Conservation (phyloP, 106 monocot species). For the Dendrobium catenatum region DNA sequence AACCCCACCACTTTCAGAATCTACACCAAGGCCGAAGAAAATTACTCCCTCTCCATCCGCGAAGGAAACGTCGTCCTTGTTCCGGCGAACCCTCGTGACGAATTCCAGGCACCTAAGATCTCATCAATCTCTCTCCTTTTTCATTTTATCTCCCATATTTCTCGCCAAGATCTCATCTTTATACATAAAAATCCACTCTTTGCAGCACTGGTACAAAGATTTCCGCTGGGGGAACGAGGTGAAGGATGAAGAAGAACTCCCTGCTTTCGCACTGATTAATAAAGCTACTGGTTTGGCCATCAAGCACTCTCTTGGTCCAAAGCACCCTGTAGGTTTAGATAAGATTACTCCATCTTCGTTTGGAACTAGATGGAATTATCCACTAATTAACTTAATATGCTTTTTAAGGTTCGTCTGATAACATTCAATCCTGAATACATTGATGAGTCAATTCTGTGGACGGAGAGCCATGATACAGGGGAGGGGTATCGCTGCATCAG, state of each 20-base stretch:
- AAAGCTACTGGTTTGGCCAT: conserved; percentile 61
- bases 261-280: conserved; percentile 68
- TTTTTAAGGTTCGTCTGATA: conserved; percentile 30
- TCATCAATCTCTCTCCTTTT: background rate
- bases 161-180: background rate
- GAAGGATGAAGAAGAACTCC: conserved; percentile 69
- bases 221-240: conserved; percentile 45
- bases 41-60: conserved; percentile 47
- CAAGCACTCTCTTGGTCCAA: conserved; percentile 61
- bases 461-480: conserved; percentile 42
- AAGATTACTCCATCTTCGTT: background rate
- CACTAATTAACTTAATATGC: background rate
- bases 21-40: conserved; percentile 35
- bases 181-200: background rate
- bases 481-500: conserved; percentile 40
- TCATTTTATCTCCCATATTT: background rate
- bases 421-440: conserved; percentile 40
- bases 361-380: too few relatives aligned
- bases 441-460: conserved; percentile 49
- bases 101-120: conserved; percentile 23
- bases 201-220: conserved; percentile 93
- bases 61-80: conserved; percentile 53
- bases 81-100: conserved; percentile 36
- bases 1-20: conserved; percentile 34
- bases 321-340: conserved; percentile 36